phyloP scores from a whole-genome alignment of 2,329 filamentous ascomycete species.

The Lasiodiplodia sp. region DNA sequence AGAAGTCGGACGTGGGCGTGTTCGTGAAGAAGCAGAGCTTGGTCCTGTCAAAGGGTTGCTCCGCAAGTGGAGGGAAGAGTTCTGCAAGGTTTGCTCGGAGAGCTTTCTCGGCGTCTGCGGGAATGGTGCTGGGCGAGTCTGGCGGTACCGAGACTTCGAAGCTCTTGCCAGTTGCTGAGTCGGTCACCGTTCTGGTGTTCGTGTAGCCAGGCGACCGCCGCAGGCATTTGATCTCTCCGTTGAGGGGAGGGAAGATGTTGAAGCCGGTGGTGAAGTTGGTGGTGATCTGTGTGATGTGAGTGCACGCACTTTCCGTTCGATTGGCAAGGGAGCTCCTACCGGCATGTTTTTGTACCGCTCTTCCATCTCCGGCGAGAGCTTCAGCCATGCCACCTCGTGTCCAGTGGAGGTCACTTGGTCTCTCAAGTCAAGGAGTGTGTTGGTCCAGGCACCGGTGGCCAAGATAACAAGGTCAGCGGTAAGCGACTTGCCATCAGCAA shows the following conservation, averaged over 20 bases:
- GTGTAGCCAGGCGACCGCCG: constrained; percentile 27
- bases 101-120: constrained; percentile 22
- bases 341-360: constrained; percentile 28
- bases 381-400: constrained; percentile 30
- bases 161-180: constrained; percentile 4
- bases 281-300: constrained; percentile 12
- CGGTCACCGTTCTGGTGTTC: constrained; percentile 10
- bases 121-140: constrained; percentile 24
- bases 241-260: constrained; percentile 29
- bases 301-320: neutral
- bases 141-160: constrained; percentile 21
- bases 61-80: constrained; percentile 36
- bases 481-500: constrained; percentile 59
- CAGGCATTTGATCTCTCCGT: constrained; percentile 29
- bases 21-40: constrained; percentile 66
- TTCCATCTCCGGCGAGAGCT: constrained; percentile 17
- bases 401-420: constrained; percentile 23
- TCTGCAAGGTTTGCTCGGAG: constrained; percentile 26
- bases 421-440: constrained; percentile 74
- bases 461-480: constrained; percentile 77
- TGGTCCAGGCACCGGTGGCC: constrained; percentile 88
- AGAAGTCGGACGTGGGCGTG: constrained; percentile 62
- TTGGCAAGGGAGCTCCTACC: neutral
- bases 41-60: constrained; percentile 54
- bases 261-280: constrained; percentile 30